Conservation (phyloP, 805 yeast species). For the Suhomyces xylopsoci region DNA sequence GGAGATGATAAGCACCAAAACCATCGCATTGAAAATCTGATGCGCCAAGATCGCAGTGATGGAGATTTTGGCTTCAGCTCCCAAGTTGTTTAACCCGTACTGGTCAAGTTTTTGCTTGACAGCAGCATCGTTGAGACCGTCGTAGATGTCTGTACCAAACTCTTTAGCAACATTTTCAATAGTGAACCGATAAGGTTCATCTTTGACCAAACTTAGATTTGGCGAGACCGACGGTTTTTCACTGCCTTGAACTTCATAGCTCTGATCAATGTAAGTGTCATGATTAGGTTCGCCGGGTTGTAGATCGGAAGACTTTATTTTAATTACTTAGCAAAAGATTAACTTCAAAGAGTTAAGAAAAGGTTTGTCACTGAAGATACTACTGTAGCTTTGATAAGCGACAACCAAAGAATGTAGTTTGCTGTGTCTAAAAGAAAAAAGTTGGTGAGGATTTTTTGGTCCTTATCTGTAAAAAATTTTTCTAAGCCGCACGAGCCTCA, state of each 20-base stretch:
- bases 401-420: background rate
- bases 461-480: background rate
- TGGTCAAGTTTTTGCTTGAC: background rate
- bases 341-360: background rate
- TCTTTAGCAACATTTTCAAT: slow-evolving; percentile 15
- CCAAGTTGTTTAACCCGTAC: slow-evolving; percentile 24
- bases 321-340: background rate
- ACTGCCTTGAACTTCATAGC: slow-evolving; percentile 17
- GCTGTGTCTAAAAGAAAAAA: background rate
- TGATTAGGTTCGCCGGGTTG: slow-evolving; percentile 1
- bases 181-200: slow-evolving; percentile 15
- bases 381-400: background rate
- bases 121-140: slow-evolving; percentile 13
- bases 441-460: background rate
- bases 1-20: slow-evolving; percentile 34
- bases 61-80: slow-evolving; percentile 29
- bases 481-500: background rate
- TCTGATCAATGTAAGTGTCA: slow-evolving; percentile 12
- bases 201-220: background rate
- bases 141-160: slow-evolving; percentile 11
- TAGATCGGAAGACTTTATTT: slow-evolving; percentile 6
- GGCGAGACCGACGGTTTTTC: slow-evolving; percentile 10
- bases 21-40: slow-evolving; percentile 39
- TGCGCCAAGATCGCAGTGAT: slow-evolving; percentile 30
- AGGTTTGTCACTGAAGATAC: background rate